Evolutionary conservation across 305 asterid genomes (phyloP).

Genomic region (Solanum chacoense): DNA sequence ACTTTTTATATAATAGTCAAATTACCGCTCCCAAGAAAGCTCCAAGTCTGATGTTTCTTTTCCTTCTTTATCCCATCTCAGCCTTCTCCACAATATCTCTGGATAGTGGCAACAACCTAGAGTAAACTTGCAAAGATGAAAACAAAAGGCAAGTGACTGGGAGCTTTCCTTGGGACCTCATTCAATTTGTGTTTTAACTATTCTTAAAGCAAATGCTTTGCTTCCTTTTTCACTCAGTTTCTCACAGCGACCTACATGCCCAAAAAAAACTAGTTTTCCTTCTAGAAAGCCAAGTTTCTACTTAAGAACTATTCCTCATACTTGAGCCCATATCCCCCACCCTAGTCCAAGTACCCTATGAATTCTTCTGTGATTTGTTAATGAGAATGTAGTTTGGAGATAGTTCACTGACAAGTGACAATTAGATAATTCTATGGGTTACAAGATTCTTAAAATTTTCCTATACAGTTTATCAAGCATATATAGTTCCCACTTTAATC

Average conservation of each 20-base stretch:
- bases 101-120: conserved; percentile 1
- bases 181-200: neutral
- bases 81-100: neutral
- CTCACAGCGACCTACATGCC: neutral
- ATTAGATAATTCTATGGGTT: neutral
- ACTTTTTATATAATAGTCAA: neutral
- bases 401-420: neutral
- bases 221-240: neutral
- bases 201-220: neutral
- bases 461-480: neutral
- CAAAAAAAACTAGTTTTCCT: neutral
- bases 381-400: neutral
- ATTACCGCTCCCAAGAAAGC: neutral
- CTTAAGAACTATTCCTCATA: neutral
- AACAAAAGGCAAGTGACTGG: neutral
- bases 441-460: neutral
- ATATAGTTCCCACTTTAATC: neutral
- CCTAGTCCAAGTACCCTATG: neutral
- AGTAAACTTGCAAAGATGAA: neutral
- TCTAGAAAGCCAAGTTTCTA: neutral
- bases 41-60: neutral
- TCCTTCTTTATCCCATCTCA: neutral
- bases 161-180: neutral
- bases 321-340: neutral
- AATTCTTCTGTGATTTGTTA: neutral